Evolutionary conservation across 1,284 basidiomycete species (phyloP), one percentile per base, ranked within the genome.

Genomic region (Apiotrichum sp.): DNA sequence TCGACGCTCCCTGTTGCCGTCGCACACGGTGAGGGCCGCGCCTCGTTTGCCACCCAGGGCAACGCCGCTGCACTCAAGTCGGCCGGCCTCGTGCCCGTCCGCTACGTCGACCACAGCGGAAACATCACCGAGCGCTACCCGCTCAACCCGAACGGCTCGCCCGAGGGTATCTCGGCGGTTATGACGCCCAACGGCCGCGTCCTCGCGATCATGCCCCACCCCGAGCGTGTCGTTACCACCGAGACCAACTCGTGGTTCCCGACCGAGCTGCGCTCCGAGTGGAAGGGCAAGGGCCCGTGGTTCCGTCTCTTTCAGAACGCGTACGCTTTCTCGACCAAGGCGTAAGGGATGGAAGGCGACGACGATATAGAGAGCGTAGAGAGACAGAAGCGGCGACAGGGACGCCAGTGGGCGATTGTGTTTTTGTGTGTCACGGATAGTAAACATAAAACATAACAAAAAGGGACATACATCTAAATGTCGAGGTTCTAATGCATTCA

Each of bases 161-260:
- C 86, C 0, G 84, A 81, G 9, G 95, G 92, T 16, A 84, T 97
- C 55, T 88, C 93, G 9, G 95, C 92, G 31, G 82, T 98, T 39
- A 86, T 90, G 66, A 92, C 91, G 3, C 81, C 83, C 3, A 82
- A 87, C 65, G 95, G 95, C 13, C 82, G 93, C 14, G 87, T 98
- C 11, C 79, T 98, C 56, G 91, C 89, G 6, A 77, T 98, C 66
- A 98, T 98, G 96, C 95, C 95, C 33, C 95, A 95, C 75, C 91
- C 91, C 0, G 91, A 93, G 72, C 82, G 91, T 32, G 86, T 89
- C 14, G 80, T 83, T 10, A 79, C 84, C 34, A 69, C 89, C 56
- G 88, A 89, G 70, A 87, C 84, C 70, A 92, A 91, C 69, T 90
- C 87, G 68, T 93, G 90, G 90, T 87, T 86, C 75, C 86, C 89